Base-by-base conservation (phyloP, 805 yeast species). In the Jamesozyma gamospora region DNA sequence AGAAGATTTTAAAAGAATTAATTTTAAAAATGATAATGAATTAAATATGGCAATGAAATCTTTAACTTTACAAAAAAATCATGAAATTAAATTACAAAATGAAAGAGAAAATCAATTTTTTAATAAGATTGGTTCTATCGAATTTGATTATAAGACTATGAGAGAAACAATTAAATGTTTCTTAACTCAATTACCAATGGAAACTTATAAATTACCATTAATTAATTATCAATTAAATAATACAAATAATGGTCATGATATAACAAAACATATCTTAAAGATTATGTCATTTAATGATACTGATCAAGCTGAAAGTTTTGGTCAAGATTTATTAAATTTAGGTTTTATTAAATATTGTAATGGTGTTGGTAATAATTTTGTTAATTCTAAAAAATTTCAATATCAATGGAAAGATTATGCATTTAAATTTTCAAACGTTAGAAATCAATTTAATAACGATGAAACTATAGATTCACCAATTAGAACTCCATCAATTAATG, bases 401-500 rank as follows among this genome's bases (percentile, higher is more conserved):
- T 85, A 84, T 53, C 95, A 84, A 60, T 86, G 95, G 95, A 79
- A 76, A 45, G 77, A 77, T 3, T 60, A 69, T 43, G 82, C 83
- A 1, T 82, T 73, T 53, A 75, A 72, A 44, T 64, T 74, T 34
- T 76, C 78, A 3, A 68, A 65, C 14, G 14, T 65, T 10, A 56
- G 61, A 17, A 17, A 17, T 21, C 7, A 16, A 17, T 8, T 9
- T n/a, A 27, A 17, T 21, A 31, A 33, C 4, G 16, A 37, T 13
- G 16, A 16, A 2, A 31, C 13, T 34, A 21, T 14, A 21, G 13
- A n/a, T n/a, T n/a, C n/a, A n/a, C n/a, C n/a, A n/a, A n/a, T n/a
- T n/a, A n/a, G n/a, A n/a, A n/a, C n/a, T n/a, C n/a, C n/a, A n/a
- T n/a, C n/a, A 14, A 10, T 14, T 16, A 17, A 27, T 14, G 32